Base-by-base conservation (phyloP, 805 yeast genomes). In the Ogataea sp. region DNA sequence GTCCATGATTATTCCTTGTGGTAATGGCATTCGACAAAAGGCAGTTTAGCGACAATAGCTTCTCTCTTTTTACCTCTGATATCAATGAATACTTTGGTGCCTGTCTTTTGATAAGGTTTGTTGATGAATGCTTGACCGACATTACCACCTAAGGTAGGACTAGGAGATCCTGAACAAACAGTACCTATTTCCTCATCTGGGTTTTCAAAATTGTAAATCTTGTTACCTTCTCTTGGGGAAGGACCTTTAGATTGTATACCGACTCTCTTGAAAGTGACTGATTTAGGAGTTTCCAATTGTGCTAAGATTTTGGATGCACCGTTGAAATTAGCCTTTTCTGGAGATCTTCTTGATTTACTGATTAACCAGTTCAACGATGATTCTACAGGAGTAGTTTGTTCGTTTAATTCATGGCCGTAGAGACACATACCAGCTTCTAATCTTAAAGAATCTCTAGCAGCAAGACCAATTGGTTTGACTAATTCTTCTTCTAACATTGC, bases 361-460 rank as follows among this genome's bases (percentile, higher is more conserved):
- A 93, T 72, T 37, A 88, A 74, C 98, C 98, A 93, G 37, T 88
- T 72, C 48, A 93, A 71, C 0, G 93, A 78, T 0, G 93, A 94
- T 50, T 88, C 94, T 4, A 90, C 77, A 10, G 98, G 98, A 2
- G 96, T 82, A 24, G 75, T 78, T 11, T 64, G 59, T 50, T 87
- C 95, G 45, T 73, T 75, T 52, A 93, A 70, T 61, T 93, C 98
- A 58, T 88, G 83, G 2, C 98, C 98, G 53, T 93, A 93, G 40
- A 93, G 70, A 62, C 98, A 93, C 96, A 93, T 85, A 25, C 98
- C 98, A 4, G 98, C 98, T 66, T 93, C 98, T 38, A 93, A 67
- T 55, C 98, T 77, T 48, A 93, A 70, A 10, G 97, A 85, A 60
- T 93, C 98, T 61, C 98, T 80, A 2, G 98, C 97, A n/a, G 97